Base-by-base conservation (phyloP, 2,329 filamentous ascomycete genomes). In the Colletotrichum camelliae region DNA sequence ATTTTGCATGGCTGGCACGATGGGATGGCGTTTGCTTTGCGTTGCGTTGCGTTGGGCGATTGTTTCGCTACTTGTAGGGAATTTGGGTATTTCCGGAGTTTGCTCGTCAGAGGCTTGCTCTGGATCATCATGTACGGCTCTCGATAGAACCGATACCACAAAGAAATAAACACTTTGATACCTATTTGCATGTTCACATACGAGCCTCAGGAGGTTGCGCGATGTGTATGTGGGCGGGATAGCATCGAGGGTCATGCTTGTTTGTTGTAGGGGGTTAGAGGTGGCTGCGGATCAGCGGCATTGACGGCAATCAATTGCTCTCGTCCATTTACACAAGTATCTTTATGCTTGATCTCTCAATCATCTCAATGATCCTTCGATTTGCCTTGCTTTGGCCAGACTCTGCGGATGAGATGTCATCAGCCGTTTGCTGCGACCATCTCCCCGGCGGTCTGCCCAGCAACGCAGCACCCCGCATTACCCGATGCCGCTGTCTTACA, bases 1-100 rank as follows among this genome's bases (percentile, higher is more conserved):
- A 67, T 48, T 57, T 68, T 75, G 74, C 74, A 76, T 76, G 74
- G 72, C 72, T 76, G 67, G 72, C 72, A 76, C 65, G 70, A 76
- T 65, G 74, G 74, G 74, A 76, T 58, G 74, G 74, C 74, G 74
- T 76, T 76, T 76, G 66, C 65, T 66, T 76, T 73, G 43, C 33
- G 39, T 66, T 60, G 52, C 24, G 52, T 72, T 69, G 70, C 74
- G 64, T 68, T 73, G 43, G 67, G 61, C 72, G 58, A 75, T 72
- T 57, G 62, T 43, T 61, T 33, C 52, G 52, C 52, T 43, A 60
- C 35, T 24, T 33, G 52, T 72, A 75, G 69, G 74, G 58, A 67
- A 76, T 74, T 69, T 69, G 74, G 70, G 70, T 69, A 74, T 74
- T 52, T 58, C 70, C 33, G 48, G 74, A 76, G 74, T 69, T 69